phyloP scores from a whole-genome alignment of 2,329 filamentous ascomycete genomes.

The Fusarium denticulatum region DNA sequence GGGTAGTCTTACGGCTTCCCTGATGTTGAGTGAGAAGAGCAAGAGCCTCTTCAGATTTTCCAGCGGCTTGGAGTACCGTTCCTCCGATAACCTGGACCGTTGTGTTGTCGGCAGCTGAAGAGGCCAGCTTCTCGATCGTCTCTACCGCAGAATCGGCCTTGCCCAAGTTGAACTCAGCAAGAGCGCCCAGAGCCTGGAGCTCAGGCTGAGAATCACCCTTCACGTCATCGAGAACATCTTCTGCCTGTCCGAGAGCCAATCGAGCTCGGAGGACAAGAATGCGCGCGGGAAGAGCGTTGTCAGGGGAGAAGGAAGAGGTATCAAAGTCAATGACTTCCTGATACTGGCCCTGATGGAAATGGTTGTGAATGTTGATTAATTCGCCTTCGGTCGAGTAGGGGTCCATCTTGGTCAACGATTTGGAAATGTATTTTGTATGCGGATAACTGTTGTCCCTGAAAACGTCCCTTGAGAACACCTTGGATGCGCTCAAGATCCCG shows the following conservation, averaged over 20 bases:
- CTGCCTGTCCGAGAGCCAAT: constrained; percentile 81
- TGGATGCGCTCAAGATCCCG: constrained; percentile 41
- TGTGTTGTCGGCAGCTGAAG: constrained; percentile 75
- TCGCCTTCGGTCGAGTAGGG: constrained; percentile 77
- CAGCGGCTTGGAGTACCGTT: constrained; percentile 82
- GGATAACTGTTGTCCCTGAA: constrained; percentile 28
- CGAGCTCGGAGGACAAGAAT: constrained; percentile 84
- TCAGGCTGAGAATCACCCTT: constrained; percentile 75
- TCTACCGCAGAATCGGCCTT: constrained; percentile 70
- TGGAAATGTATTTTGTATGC: constrained; percentile 13
- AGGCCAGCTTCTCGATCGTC: constrained; percentile 73
- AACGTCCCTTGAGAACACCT: constrained; percentile 45
- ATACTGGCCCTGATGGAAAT: constrained; percentile 85
- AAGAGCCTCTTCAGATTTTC: constrained; percentile 86
- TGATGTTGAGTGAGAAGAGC: constrained; percentile 83
- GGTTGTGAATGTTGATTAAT: constrained; percentile 75
- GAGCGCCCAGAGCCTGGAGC: constrained; percentile 77
- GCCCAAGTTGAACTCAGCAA: constrained; percentile 74
- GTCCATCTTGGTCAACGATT: constrained; percentile 63
- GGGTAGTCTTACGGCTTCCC: constrained; percentile 74
- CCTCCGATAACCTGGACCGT: constrained; percentile 84
- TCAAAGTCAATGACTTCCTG: constrained; percentile 87
- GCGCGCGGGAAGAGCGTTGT: constrained; percentile 80
- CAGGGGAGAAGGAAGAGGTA: constrained; percentile 78
- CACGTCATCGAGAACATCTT: constrained; percentile 76